A percentile compares a stretch with the other conserved stretches of the same genome.
Evolutionary conservation across 2,329 filamentous ascomycete species (phyloP).

Genomic region (Diplocarpon mali): DNA sequence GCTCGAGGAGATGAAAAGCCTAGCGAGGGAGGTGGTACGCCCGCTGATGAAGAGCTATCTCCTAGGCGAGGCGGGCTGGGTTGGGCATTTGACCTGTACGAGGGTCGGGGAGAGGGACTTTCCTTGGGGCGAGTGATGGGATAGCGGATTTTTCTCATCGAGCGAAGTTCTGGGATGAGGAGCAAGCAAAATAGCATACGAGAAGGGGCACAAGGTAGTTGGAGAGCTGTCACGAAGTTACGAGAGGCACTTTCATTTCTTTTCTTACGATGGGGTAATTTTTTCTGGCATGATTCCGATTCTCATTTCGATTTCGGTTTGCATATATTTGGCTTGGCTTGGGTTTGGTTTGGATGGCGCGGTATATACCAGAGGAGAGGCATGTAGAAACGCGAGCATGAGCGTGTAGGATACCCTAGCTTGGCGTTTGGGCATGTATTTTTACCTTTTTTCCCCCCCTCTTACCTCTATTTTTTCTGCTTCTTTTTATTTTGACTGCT

Average conservation of each 20-base stretch:
- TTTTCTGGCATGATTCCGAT: no score
- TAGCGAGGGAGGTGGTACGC: constrained; percentile 71
- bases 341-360: background rate
- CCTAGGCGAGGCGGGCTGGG: constrained; percentile 55
- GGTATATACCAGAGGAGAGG: background rate
- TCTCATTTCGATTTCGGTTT: no score
- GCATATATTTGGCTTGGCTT: background rate
- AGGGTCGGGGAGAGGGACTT: constrained; percentile 50
- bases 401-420: constrained; percentile 2
- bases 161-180: background rate
- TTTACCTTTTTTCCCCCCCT: no score
- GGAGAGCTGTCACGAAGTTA: background rate
- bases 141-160: background rate
- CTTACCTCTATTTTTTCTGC: no score
- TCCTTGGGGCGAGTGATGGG: constrained; percentile 36
- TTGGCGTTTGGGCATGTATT: constrained; percentile 3
- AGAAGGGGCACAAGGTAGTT: no score
- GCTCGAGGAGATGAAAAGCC: constrained; percentile 76
- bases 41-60: constrained; percentile 79
- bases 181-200: no score
- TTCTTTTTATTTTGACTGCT: no score
- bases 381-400: background rate
- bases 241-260: background rate
- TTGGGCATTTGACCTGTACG: constrained; percentile 56
- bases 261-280: background rate